Conservation (phyloP, 768 basidiomycete genomes). For the Gyrodon lividus region DNA sequence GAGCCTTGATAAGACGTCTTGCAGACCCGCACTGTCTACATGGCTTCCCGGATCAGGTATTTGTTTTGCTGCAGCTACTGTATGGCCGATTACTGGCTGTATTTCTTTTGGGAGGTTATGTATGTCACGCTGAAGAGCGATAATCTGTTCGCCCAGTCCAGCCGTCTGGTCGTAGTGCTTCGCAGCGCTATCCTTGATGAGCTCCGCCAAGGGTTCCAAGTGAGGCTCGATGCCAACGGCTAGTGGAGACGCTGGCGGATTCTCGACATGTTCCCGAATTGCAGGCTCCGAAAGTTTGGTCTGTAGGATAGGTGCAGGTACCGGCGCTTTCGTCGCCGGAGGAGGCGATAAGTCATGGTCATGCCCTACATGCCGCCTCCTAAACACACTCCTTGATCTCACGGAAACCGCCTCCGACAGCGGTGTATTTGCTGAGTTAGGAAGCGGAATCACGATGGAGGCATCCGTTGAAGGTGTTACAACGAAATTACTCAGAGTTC, state of each 20-base stretch:
- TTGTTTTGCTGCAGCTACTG: slow-evolving; percentile 4
- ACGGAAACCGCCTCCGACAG: slow-evolving; percentile 12
- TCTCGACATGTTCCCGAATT: slow-evolving; percentile 18
- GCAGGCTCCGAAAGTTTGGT: slow-evolving; percentile 21
- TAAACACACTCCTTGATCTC: slow-evolving; percentile 24
- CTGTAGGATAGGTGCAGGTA: slow-evolving; percentile 7
- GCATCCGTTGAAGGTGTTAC: slow-evolving; percentile 22
- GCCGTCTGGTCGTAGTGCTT: slow-evolving; percentile 37
- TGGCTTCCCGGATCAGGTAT: background rate
- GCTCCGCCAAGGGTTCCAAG: slow-evolving; percentile 29
- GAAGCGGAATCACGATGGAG: slow-evolving; percentile 26
- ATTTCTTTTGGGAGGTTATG: slow-evolving; percentile 29
- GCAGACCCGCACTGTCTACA: slow-evolving; percentile 1
- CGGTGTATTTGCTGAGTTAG: slow-evolving; percentile 8
- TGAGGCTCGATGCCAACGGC: slow-evolving; percentile 12
- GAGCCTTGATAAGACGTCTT: slow-evolving; percentile 12
- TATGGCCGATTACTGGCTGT: slow-evolving; percentile 13
- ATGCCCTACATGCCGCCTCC: slow-evolving; percentile 2
- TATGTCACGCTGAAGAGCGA: slow-evolving; percentile 32
- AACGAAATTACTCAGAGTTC: background rate
- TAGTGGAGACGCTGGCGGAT: slow-evolving; percentile 10
- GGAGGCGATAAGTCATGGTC: background rate
- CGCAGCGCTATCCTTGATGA: slow-evolving; percentile 35
- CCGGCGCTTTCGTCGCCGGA: background rate
- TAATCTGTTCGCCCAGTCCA: slow-evolving; percentile 33